These are phyloP conservation scores for Hypoxylon sp. DNA, from an alignment of 2,329 filamentous ascomycete genomes.

Conservation along the genomic window DNA sequence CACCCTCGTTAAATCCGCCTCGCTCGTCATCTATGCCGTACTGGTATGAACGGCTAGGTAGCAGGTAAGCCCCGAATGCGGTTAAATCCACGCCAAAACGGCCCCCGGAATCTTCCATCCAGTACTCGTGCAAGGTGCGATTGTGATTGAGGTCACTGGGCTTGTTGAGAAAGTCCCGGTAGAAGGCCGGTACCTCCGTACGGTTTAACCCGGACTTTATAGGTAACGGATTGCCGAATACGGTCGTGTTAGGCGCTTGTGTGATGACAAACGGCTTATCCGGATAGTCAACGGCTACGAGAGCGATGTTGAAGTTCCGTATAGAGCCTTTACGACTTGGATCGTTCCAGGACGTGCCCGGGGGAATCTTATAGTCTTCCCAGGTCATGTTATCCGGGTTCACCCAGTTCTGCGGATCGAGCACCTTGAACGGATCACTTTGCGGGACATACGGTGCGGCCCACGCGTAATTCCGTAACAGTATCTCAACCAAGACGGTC, in stretches of 20 bases:
- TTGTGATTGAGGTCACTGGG: conserved; percentile 65
- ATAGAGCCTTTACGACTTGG: conserved; percentile 60
- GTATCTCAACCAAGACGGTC: conserved; percentile 41
- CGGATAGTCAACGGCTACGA: conserved; percentile 67
- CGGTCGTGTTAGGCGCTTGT: conserved; percentile 61
- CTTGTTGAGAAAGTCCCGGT: conserved; percentile 66
- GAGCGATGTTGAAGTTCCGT: conserved; percentile 70
- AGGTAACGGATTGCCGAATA: conserved; percentile 67
- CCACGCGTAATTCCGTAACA: conserved; percentile 29
- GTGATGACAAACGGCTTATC: conserved; percentile 67
- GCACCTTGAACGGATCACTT: conserved; percentile 62
- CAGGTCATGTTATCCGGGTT: conserved; percentile 70
- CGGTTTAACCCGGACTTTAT: conserved; percentile 59
- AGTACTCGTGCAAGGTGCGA: conserved; percentile 70
- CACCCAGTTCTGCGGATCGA: conserved; percentile 68
- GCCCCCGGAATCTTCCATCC: conserved; percentile 70
- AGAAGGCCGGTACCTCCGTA: conserved; percentile 65
- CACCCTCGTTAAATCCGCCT: conserved; percentile 62
- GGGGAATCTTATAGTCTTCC: conserved; percentile 64
- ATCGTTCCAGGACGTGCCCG: conserved; percentile 65
- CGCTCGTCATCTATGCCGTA: conserved; percentile 64
- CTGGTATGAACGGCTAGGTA: conserved; percentile 64
- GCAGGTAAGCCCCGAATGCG: conserved; percentile 66
- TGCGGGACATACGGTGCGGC: conserved; percentile 43
- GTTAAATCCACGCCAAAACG: conserved; percentile 68